Base-by-base conservation (phyloP, 257 asterid genomes). In the Solanum stenotomum region DNA sequence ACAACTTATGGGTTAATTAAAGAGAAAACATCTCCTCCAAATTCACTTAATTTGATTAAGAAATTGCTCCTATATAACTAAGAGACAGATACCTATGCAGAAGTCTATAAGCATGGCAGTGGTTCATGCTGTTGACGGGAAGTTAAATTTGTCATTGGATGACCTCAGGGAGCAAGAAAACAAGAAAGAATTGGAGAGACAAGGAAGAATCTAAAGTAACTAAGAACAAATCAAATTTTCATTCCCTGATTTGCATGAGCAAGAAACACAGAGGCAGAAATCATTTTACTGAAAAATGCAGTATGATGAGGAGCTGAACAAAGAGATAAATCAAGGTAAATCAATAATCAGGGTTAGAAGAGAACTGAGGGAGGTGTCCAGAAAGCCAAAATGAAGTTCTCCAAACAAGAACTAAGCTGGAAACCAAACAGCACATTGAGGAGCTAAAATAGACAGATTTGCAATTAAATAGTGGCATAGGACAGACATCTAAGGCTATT, bases 11-110 rank as follows among this genome's bases (percentile, higher is more conserved):
- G 49, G 52, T 37, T 22, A 9, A 8, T 27, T 81, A 10, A 88
- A 85, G 56, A 89, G 92, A 63, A 46, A 81, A 27, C 10, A 29
- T 46, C 85, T 81, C 40, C 85, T 29, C 68, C 27, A 81, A 46
- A 46, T 46, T 52, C 85, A 81, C 29, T 46, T 81, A 29, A 46
- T 63, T 27, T 46, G 85, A 81, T 81, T 46, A 27, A 27, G 67
- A 46, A 79, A 18, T 3, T 5, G 35, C 20, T 81, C 68, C 42
- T 81, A 46, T 46, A 81, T 81, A 81, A 46, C 85, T 27, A 81
- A 49, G 67, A 81, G 29, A 81, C 40, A 29, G 27, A 81, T 29
- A 15, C 68, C 3, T 81, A 35, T 46, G 31, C 22, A 23, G n/a
- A 76, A 76, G 59, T 38, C 23, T 38, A 37, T 76, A 37, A 23